Evolutionary conservation across 78 protist genomes (phyloP), one percentile per base, ranked within the genome.

Genomic region (Dictyostelium citrinum): DNA sequence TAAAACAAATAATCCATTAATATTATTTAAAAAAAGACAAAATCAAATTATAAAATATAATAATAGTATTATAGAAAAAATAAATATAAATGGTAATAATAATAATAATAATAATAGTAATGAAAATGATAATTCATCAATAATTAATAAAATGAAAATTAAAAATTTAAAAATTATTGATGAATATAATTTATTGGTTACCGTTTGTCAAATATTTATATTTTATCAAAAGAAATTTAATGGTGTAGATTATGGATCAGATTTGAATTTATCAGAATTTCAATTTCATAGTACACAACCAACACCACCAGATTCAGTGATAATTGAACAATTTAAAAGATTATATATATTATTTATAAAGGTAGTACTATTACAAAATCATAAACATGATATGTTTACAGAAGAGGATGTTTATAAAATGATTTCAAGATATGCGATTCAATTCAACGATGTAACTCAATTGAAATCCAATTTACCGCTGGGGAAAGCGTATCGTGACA

Each of bases 211-310:
- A 70, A 70, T 70, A 70, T 33, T 70, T 70, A 70, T 70, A 70
- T 70, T 33, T 17, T 70, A 70, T 70, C 77, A 70, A 70, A 70
- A 70, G 43, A 70, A 70, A 70, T 70, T 31, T 16, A 70, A 70
- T 70, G 22, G 46, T 11, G 1, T 16, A 1, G 77, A 70, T 70
- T 70, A 70, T 33, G 37, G 43, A 29, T 70, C 77, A 16, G 77
- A 70, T 70, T 33, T 70, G 37, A 70, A 70, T 70, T 16, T 70
- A 31, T 7, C 24, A 14, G 77, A 70, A 2, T 70, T 70, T 70
- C 45, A 33, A 70, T 29, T 31, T 33, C 39, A 64, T 64, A 24
- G 22, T 27, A 11, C 72, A 24, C 31, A 31, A 70, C 77, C 77
- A 70, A 70, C 22, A 10, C 45, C 45, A 33, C 77, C 77, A 70